Percentiles rank a stretch among this genome's conserved stretches.
phyloP scores from a whole-genome alignment of 139 green algal species.

The Chlorokybus atmophyticus region DNA sequence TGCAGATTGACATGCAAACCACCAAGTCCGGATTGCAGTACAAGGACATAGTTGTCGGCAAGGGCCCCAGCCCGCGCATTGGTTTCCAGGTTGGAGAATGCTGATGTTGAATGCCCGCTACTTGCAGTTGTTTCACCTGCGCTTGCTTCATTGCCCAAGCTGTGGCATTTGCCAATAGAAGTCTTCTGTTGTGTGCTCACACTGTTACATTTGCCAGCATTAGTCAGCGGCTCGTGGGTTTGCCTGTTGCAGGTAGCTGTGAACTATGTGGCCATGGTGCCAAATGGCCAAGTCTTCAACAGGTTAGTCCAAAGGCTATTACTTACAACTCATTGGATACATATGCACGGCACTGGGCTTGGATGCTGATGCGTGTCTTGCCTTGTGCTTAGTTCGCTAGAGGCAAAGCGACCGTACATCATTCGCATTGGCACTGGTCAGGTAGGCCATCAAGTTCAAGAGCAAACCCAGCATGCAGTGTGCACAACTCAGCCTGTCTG shows the following conservation, averaged over 20 bases:
- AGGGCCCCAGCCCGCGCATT: slow-evolving; percentile 40
- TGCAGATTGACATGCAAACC: too few species aligned
- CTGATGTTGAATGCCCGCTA: too few species aligned
- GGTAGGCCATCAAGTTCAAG: background rate
- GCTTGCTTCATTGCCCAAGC: too few species aligned
- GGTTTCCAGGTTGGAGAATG: slow-evolving; percentile 27
- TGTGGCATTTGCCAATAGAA: too few species aligned
- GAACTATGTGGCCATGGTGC: slow-evolving; percentile 82
- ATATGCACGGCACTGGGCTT: background rate
- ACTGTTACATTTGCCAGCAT: too few species aligned
- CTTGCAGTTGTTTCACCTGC: too few species aligned
- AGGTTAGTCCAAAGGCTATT: slow-evolving; percentile 12
- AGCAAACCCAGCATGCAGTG: too few species aligned
- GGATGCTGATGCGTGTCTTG: background rate
- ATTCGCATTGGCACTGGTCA: slow-evolving; percentile 49
- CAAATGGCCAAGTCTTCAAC: slow-evolving; percentile 18
- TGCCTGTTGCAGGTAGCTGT: slow-evolving; percentile 47
- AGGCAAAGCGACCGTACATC: slow-evolving; percentile 73
- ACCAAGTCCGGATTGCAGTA: slow-evolving; percentile 74
- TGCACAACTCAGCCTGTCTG: too few species aligned
- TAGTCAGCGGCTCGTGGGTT: background rate
- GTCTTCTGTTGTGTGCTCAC: too few species aligned
- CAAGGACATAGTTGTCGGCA: slow-evolving; percentile 65
- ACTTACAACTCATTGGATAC: background rate
- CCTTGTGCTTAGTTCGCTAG: slow-evolving; percentile 49